Conservation (phyloP, 78 protist genomes). For the Speleostelium caveatum region DNA sequence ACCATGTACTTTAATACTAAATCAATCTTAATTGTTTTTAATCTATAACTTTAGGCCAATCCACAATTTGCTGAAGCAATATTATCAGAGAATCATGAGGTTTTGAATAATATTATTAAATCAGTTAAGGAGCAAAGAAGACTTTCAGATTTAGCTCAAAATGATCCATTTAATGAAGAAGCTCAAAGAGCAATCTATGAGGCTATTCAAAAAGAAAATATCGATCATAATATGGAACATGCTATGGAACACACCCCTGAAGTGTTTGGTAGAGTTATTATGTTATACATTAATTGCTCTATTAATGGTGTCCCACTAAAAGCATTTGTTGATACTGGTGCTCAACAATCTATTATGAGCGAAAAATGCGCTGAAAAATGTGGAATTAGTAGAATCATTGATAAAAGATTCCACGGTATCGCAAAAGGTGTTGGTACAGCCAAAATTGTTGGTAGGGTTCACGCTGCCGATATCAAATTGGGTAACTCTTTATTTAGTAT, state of each 20-base stretch:
- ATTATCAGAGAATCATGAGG: conserved; percentile 22
- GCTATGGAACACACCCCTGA: conserved; percentile 92
- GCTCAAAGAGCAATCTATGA: conserved; percentile 65
- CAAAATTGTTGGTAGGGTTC: conserved; percentile 90
- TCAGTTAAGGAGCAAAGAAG: conserved; percentile 53
- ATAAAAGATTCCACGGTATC: conserved; percentile 85
- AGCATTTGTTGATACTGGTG: conserved; percentile 91
- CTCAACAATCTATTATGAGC: conserved; percentile 88
- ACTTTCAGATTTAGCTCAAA: conserved; percentile 19
- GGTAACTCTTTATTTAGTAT: conserved; percentile 77
- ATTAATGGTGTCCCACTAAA: conserved; percentile 82
- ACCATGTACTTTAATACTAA: neutral
- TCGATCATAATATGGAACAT: conserved; percentile 80
- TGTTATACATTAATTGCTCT: conserved; percentile 85
- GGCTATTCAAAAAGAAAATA: conserved; percentile 71
- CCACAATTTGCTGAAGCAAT: conserved; percentile 82
- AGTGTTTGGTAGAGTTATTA: conserved; percentile 84
- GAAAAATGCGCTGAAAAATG: conserved; percentile 82
- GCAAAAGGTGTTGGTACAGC: conserved; percentile 92
- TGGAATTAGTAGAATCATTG: conserved; percentile 81
- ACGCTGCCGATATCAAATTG: conserved; percentile 72
- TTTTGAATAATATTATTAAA: neutral
- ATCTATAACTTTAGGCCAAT: conserved; percentile 14
- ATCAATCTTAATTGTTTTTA: neutral
- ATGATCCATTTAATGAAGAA: conserved; percentile 82